Evolutionary conservation across 1,284 basidiomycete genomes (phyloP), one percentile per base, ranked within the genome.

Genomic region (Macrocystidia cucumis): DNA sequence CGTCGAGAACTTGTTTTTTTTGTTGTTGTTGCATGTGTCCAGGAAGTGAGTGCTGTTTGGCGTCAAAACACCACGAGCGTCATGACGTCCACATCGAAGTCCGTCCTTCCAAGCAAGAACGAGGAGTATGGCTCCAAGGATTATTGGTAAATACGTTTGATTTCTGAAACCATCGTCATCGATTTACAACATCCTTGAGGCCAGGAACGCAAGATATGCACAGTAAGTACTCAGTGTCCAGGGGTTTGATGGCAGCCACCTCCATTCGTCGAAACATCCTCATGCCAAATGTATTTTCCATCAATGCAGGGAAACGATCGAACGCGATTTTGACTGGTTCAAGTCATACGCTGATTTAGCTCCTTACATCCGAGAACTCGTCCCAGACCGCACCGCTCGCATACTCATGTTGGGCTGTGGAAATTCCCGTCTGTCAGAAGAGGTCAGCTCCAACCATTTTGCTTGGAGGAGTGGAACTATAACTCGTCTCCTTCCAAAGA

Each of bases 321-420:
- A 76, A 17, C 62, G 64, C 3, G 67, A 78, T 1, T 93, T 91
- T 45, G 91, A 95, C 62, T 95, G 84, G 85, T 89, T 88, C 62
- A 87, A 86, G 50, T 74, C 74, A 5, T 88, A 86, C 47, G 54
- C 56, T 2, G 83, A 90, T 37, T 63, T 89, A 11, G 67, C 75
- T 9, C 54, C 68, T 36, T 58, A 81, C 17, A 55, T 90, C 16
- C 63, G 67, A 24, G 67, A 69, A 29, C 57, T 81, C 27, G 71
- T 91, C 14, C 83, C 82, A 0, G 57, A 78, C 40, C 85, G 75
- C 51, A 55, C 58, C 3, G 69, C 80, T 1, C 63, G 72, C 19
- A 86, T 95, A 44, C 58, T 93, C 40, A 89, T 95, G 75, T 74
- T 96, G 5, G 91, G 91, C 31, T 95, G 91, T 51, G 91, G 91